Base-by-base conservation (phyloP, 2,329 filamentous ascomycete species). In the Cadophora malorum region DNA sequence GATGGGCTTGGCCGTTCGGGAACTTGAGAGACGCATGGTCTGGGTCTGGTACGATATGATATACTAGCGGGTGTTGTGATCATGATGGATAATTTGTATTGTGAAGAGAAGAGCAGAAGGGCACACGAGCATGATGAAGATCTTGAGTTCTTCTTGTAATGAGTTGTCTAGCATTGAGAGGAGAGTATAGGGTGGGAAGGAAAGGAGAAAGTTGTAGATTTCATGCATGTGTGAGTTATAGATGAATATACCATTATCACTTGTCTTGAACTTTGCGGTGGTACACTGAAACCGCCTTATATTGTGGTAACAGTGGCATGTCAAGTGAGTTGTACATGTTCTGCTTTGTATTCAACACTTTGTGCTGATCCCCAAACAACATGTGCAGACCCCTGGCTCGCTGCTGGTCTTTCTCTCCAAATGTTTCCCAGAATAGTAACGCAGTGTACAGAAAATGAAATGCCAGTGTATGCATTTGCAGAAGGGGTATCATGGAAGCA, bases 41-140 rank as follows among this genome's bases (percentile, higher is more conserved):
- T 38, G 31, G 16, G 1, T 38, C 28, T 10, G 52, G 33, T 19
- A 55, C 31, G 49, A 55, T 56, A 52, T 45, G 25, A 64, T 53
- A 53, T 55, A 56, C 23, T 19, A 31, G 50, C 25, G 14, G 14
- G 31, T 25, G 10, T 7, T 28, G 16, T 53, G 19, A 21, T 25
- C 14, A n/a, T 16, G 35, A 45, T 25, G 14, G 23, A 56, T 62
- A 66, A 66, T 62, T 66, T 66, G 64, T 66, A 35, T 49, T 49
- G 49, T 47, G 45, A 19, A 28, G 16, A 31, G 16, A 23, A 38
- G 21, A 49, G 56, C 8, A 25, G 19, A 9, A 9, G 45, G 23
- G 33, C n/a, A 52, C 52, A 47, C 21, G 19, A 2, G 60, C 21
- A 19, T 4, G 52, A 16, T 31, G 52, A 9, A 23, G 12, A 53